Conservation (phyloP, 2,329 filamentous ascomycete genomes). For the Xylariomycetidae sp. region DNA sequence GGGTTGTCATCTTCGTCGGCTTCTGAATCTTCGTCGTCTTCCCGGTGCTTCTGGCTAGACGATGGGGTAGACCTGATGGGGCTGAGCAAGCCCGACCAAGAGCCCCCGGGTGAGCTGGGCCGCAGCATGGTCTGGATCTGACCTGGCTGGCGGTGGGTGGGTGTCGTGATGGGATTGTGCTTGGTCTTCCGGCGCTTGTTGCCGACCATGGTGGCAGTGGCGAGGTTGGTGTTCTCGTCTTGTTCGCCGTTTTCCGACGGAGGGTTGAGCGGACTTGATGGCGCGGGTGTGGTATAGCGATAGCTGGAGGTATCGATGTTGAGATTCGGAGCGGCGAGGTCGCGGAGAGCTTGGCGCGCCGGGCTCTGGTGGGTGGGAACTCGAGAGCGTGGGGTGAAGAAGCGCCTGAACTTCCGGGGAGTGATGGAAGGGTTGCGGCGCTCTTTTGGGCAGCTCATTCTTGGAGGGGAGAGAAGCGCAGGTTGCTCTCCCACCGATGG, state of each 20-base stretch:
- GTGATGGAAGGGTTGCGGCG: slow-evolving; percentile 46
- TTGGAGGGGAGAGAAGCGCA: slow-evolving; percentile 19
- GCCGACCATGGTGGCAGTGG: too few relatives aligned
- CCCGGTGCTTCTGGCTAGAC: slow-evolving; percentile 24
- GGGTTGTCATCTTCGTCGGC: slow-evolving; percentile 26
- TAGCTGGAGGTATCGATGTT: slow-evolving; percentile 34
- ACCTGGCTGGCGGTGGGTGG: slow-evolving; percentile 24
- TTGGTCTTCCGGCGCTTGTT: slow-evolving; percentile 34
- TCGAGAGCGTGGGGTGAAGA: slow-evolving; percentile 45
- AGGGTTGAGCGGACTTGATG: slow-evolving; percentile 33
- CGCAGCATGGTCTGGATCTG: too few relatives aligned
- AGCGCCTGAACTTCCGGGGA: slow-evolving; percentile 46
- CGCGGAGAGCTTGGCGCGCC: slow-evolving; percentile 33
- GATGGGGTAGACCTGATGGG: slow-evolving; percentile 32
- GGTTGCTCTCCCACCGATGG: slow-evolving; percentile 12
- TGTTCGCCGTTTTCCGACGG: slow-evolving; percentile 20
- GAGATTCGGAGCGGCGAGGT: slow-evolving; percentile 33
- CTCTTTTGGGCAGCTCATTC: slow-evolving; percentile 33
- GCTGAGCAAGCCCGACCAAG: slow-evolving; percentile 30
- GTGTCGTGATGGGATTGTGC: slow-evolving; percentile 34
- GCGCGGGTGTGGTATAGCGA: slow-evolving; percentile 32
- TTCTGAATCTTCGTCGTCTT: slow-evolving; percentile 29
- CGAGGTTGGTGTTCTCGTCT: slow-evolving; percentile 14
- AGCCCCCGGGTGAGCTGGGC: too few relatives aligned
- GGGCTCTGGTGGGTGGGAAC: slow-evolving; percentile 32